A percentile compares a stretch with the other conserved stretches of the same genome.
These are phyloP conservation scores for Flaveria trinervia DNA, from an alignment of 129 eudicot species.

Conservation along the genomic window DNA sequence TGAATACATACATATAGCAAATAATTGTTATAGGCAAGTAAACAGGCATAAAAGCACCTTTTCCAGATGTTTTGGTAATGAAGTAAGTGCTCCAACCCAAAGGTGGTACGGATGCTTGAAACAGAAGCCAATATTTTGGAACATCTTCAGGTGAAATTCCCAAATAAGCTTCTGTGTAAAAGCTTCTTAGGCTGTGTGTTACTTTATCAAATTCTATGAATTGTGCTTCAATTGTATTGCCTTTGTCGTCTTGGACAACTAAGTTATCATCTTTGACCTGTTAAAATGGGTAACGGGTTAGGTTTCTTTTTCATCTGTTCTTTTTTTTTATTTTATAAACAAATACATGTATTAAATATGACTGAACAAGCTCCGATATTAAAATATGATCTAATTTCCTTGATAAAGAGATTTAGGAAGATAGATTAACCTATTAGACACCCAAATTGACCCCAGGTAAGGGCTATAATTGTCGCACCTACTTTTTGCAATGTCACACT, in stretches of 20 bases:
- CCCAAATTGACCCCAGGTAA: neutral
- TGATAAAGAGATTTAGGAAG: neutral
- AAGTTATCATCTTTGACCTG: slow-evolving; percentile 71
- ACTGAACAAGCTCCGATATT: neutral
- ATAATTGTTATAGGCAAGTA: neutral
- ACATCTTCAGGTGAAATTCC: slow-evolving; percentile 57
- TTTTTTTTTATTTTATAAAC: neutral
- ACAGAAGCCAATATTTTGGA: slow-evolving; percentile 79
- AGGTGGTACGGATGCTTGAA: slow-evolving; percentile 75
- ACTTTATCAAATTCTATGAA: slow-evolving; percentile 61
- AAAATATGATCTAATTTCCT: neutral
- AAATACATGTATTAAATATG: neutral
- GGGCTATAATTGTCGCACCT: neutral
- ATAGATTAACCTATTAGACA: neutral
- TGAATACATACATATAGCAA: no score
- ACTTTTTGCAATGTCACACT: neutral
- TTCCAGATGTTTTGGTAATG: slow-evolving; percentile 51
- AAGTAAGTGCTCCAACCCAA: slow-evolving; percentile 93
- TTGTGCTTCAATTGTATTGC: slow-evolving; percentile 63
- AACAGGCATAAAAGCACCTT: slow-evolving; percentile 44
- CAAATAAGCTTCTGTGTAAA: slow-evolving; percentile 71
- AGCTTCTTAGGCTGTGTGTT: slow-evolving; percentile 63
- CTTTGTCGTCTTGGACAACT: slow-evolving; percentile 64
- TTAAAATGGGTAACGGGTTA: slow-evolving; percentile 9
- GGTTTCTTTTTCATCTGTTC: neutral